Evolutionary conservation across 495 filamentous ascomycete genomes (phyloP).

Genomic region (Daldinia loculata): DNA sequence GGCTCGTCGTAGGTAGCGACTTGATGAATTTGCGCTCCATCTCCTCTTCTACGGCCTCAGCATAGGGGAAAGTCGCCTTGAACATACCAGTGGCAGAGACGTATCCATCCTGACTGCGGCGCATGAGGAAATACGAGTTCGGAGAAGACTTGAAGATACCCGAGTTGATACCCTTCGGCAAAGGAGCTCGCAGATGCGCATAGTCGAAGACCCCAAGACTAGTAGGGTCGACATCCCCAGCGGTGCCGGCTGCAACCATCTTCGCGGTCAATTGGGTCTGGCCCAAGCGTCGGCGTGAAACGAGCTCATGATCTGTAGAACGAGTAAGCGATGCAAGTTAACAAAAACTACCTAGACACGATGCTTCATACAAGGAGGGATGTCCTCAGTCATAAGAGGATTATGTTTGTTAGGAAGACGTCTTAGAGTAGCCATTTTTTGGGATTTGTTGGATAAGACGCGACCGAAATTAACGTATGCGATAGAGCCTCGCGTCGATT

Average conservation of each 20-base stretch:
- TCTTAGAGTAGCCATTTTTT: conserved; percentile 66
- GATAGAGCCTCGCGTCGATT: conserved; percentile 14
- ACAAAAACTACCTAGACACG: not conserved
- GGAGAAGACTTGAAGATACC: conserved; percentile 90
- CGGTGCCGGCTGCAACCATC: conserved; percentile 68
- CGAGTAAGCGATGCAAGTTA: conserved; percentile 45
- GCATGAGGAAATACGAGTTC: conserved; percentile 96
- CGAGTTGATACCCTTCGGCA: conserved; percentile 87
- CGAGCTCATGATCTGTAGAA: conserved; percentile 78
- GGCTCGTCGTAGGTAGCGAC: conserved; percentile 75
- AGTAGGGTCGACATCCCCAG: conserved; percentile 72
- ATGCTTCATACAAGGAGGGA: conserved; percentile 64
- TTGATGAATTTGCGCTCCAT: conserved; percentile 88
- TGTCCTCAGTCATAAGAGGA: conserved; percentile 77
- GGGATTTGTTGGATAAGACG: conserved; percentile 30
- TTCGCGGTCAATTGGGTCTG: conserved; percentile 91
- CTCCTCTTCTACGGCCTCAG: conserved; percentile 82
- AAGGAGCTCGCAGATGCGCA: conserved; percentile 88
- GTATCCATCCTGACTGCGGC: conserved; percentile 92
- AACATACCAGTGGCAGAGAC: conserved; percentile 99
- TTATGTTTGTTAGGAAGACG: conserved; percentile 75
- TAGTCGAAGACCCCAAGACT: conserved; percentile 90
- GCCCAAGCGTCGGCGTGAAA: conserved; percentile 84
- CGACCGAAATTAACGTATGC: conserved; percentile 39
- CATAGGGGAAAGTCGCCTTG: conserved; percentile 97